phyloP scores from a whole-genome alignment of 2,329 filamentous ascomycete genomes.

The Fusarium floridanum region DNA sequence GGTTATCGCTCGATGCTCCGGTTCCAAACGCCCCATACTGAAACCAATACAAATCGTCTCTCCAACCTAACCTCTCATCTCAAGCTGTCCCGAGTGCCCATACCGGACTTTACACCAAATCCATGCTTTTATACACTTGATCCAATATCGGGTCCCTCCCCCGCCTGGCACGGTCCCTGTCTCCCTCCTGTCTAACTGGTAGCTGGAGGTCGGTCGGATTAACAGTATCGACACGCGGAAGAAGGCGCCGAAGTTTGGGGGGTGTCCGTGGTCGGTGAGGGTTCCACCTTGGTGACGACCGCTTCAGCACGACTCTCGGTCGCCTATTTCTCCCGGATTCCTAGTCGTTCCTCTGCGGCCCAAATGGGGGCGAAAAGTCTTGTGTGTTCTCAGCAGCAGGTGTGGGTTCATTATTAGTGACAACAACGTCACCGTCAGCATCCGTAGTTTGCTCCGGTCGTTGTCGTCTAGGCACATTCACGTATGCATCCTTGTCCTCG shows the following conservation, averaged over 20 bases:
- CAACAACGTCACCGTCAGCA: constrained; percentile 43
- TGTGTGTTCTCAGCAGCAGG: not conserved
- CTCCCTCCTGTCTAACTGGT: not conserved
- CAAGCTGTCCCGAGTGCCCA: not conserved
- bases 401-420: constrained; percentile 24
- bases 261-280: not conserved
- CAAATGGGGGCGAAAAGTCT: constrained; percentile 35
- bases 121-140: not conserved
- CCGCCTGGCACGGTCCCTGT: not conserved
- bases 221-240: not conserved
- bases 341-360: constrained; percentile 35
- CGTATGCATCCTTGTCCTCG: constrained; percentile 67
- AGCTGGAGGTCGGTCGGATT: not conserved
- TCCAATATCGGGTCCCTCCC: not conserved
- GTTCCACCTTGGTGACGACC: not conserved
- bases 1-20: constrained; percentile 12
- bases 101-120: not conserved
- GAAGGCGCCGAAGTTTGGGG: not conserved
- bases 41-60: constrained; percentile 5
- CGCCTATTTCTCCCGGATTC: not conserved
- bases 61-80: not conserved
- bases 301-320: not conserved
- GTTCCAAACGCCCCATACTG: constrained; percentile 23
- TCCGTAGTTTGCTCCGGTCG: constrained; percentile 36
- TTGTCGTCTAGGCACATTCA: constrained; percentile 60